Percentiles rank a stretch among this genome's conserved stretches.
phyloP scores from a whole-genome alignment of 257 asterid species.

The Gynochthodes officinalis region DNA sequence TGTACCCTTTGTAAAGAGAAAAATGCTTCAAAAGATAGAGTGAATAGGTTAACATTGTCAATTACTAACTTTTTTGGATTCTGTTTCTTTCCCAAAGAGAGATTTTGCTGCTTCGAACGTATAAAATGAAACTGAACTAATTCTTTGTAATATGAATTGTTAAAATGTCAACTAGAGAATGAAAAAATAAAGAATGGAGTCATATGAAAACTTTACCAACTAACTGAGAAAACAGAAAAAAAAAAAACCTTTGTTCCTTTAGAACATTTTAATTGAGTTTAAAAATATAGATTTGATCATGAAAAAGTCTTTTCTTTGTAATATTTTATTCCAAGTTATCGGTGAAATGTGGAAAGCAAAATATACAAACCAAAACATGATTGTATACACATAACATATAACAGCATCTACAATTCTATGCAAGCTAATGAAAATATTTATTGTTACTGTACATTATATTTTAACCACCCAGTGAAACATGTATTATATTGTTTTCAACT shows the following conservation, averaged over 20 bases:
- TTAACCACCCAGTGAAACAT: not conserved
- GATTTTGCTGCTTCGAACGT: not conserved
- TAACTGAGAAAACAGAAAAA: no score
- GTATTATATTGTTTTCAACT: not conserved
- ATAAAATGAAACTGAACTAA: not conserved
- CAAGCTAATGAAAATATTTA: not conserved
- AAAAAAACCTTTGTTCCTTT: constrained; percentile 4
- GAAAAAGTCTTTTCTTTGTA: not conserved
- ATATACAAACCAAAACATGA: not conserved
- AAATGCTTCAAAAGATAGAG: not conserved
- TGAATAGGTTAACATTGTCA: not conserved
- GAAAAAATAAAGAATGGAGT: not conserved
- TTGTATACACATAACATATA: not conserved
- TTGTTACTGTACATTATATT: not conserved
- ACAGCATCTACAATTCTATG: not conserved
- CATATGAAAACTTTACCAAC: not conserved
- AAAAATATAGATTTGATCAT: not conserved
- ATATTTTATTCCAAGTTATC: not conserved
- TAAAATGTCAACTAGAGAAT: not conserved
- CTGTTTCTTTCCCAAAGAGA: not conserved
- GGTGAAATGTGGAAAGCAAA: not conserved
- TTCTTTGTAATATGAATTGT: not conserved
- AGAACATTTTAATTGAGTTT: not conserved
- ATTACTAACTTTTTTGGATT: not conserved
- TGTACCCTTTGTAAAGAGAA: no score